Conservation (phyloP, 2,329 filamentous ascomycete genomes). For the Ascochyta rabiei region DNA sequence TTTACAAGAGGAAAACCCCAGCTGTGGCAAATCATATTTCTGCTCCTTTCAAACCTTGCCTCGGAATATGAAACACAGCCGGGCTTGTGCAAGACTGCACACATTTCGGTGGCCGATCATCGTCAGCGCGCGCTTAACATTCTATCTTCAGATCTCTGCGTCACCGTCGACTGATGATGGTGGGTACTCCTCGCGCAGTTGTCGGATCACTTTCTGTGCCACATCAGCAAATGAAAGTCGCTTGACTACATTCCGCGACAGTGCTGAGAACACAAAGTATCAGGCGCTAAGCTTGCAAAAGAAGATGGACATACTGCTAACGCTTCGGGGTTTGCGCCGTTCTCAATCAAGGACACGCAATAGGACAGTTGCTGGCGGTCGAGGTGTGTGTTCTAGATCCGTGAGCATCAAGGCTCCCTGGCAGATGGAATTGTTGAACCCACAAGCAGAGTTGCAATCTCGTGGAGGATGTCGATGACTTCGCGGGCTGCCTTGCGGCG, state of each 20-base stretch:
- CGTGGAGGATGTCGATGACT: conserved; percentile 78
- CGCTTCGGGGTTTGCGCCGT: conserved; percentile 94
- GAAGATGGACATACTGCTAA: conserved; percentile 71
- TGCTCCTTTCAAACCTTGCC: not conserved
- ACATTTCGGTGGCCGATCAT: conserved; percentile 12
- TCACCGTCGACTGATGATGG: conserved; percentile 37
- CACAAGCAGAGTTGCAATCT: conserved; percentile 89
- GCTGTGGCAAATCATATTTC: no score
- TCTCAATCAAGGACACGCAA: conserved; percentile 96
- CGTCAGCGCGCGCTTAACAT: conserved; percentile 31
- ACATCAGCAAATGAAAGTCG: not conserved
- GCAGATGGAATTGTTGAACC: conserved; percentile 29
- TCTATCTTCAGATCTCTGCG: conserved; percentile 23
- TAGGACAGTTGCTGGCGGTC: conserved; percentile 90
- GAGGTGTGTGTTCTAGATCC: conserved; percentile 83
- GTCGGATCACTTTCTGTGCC: conserved; percentile 54
- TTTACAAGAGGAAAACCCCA: no score
- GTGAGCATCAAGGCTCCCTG: not conserved
- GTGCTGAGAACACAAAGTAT: not conserved
- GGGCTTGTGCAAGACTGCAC: conserved; percentile 18
- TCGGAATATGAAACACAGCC: conserved; percentile 4
- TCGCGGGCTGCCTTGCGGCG: conserved; percentile 81
- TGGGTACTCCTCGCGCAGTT: conserved; percentile 52
- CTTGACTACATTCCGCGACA: no score
- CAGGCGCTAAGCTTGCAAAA: not conserved